Conservation (phyloP, 352 stramenopile species). For the Salisapilia sapeloensis region DNA sequence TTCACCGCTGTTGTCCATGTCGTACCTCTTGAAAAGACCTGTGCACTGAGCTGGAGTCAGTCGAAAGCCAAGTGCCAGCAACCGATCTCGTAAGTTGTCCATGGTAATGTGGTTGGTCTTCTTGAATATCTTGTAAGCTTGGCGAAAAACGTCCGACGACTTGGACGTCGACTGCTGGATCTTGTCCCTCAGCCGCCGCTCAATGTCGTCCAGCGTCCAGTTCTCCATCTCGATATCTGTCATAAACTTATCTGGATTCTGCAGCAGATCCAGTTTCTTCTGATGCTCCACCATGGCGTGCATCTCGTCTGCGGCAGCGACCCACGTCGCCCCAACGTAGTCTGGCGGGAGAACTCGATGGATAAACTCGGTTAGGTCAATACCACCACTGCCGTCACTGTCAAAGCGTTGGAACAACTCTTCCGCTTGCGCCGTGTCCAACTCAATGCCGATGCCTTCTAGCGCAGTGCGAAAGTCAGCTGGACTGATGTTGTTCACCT, state of each 20-base stretch:
- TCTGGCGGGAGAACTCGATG: conserved; percentile 53
- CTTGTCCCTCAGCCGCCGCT: conserved; percentile 64
- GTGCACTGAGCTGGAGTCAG: conserved; percentile 39
- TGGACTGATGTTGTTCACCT: conserved; percentile 59
- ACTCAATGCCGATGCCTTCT: conserved; percentile 28
- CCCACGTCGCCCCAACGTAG: conserved; percentile 54
- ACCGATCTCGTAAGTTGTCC: conserved; percentile 48
- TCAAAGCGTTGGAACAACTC: conserved; percentile 57
- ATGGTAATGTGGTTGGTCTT: conserved; percentile 55
- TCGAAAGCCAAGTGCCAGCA: conserved; percentile 53
- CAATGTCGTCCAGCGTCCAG: conserved; percentile 63
- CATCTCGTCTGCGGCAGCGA: conserved; percentile 58
- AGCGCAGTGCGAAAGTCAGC: conserved; percentile 51
- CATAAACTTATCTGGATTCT: conserved; percentile 42
- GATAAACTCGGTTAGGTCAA: conserved; percentile 72
- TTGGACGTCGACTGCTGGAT: conserved; percentile 62
- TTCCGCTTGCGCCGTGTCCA: conserved; percentile 32
- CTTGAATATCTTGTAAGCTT: conserved; percentile 72
- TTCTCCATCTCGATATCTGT: conserved; percentile 61
- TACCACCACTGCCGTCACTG: conserved; percentile 49
- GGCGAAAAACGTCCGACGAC: conserved; percentile 62
- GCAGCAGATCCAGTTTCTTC: conserved; percentile 27
- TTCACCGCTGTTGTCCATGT: conserved; percentile 55
- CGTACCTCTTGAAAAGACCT: conserved; percentile 55
- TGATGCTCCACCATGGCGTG: conserved; percentile 31